These are phyloP conservation scores for Kwoniella heveanensis DNA, from an alignment of 768 basidiomycete species.

Conservation along the genomic window DNA sequence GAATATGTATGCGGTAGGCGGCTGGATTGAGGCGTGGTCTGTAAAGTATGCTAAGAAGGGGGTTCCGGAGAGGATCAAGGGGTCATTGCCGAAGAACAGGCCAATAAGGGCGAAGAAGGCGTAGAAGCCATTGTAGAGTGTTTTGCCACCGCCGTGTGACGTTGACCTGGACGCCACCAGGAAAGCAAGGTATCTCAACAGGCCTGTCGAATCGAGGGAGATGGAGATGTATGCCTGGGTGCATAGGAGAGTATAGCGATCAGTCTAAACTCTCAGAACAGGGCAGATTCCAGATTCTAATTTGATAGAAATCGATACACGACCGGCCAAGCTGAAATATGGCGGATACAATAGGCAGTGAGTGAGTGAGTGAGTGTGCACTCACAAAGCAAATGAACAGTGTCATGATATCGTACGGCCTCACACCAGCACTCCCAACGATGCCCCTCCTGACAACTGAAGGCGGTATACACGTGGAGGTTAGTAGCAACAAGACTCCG, in stretches of 20 bases:
- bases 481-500: constrained; percentile 58
- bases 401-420: constrained; percentile 90
- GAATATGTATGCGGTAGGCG: constrained; percentile 59
- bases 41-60: constrained; percentile 89
- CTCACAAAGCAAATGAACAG: constrained; percentile 79
- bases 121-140: constrained; percentile 78
- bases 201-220: constrained; percentile 83
- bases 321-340: too few relatives aligned
- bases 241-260: not conserved
- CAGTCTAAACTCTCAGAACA: too few relatives aligned
- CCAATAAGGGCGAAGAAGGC: constrained; percentile 76
- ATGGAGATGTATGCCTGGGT: constrained; percentile 78
- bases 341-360: too few relatives aligned
- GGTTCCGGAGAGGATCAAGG: constrained; percentile 87
- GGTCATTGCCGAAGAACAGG: constrained; percentile 86
- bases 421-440: constrained; percentile 73
- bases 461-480: constrained; percentile 57
- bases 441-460: constrained; percentile 72
- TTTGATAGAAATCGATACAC: too few relatives aligned
- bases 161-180: constrained; percentile 83
- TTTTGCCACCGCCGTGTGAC: constrained; percentile 62
- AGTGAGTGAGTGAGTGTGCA: too few relatives aligned
- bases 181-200: constrained; percentile 82
- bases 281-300: too few relatives aligned
- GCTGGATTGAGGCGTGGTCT: constrained; percentile 61